Evolutionary conservation across 164 flowering plant genomes (phyloP), one percentile per base, ranked within the genome.

Genomic region (Kingdonia uniflora): DNA sequence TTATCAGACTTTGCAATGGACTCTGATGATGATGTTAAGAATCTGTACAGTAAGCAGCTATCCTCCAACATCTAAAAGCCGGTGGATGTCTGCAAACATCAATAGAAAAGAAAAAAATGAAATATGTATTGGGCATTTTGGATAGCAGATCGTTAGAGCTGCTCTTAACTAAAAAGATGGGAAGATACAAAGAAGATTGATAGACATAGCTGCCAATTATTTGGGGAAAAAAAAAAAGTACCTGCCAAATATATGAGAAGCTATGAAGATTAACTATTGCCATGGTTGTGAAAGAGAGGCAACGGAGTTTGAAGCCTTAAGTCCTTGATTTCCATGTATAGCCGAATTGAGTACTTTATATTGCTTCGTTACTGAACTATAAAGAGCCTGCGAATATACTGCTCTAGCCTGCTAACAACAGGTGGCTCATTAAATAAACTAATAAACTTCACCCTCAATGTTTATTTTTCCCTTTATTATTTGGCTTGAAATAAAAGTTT

Each of bases 251-350:
- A 12, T 51, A 24, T 29, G 21, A 42, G 41, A 54, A 48, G 44
- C 39, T 41, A 55, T 22, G 51, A 12, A 22, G 12, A 46, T 14
- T 40, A 16, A 59, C 65, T 68, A 67, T 29, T 37, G 62, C 92
- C 98, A 87, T 48, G 96, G 95, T 65, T 92, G 98, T 48, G 96
- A 81, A 67, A 87, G 63, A 42, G 71, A 59, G 50, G 79, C 73
- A 20, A 53, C 19, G 6, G 81, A 64, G 50, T 53, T 73, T 51
- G 98, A 92, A 55, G 95, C 95, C 45, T 57, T 67, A 16, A 75
- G 59, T 47, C 94, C 95, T 73, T 71, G 63, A 54, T 73, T 68
- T 16, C 76, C 82, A 69, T 79, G 65, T 52, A 92, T 70, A n/a
- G 96, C 98, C 62, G 85, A 70, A 42, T 78, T 82, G 16, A 92